A percentile compares a stretch with the other conserved stretches of the same genome.
Conservation (phyloP, 176 grass and related monocot species). For the Avena eriantha region DNA sequence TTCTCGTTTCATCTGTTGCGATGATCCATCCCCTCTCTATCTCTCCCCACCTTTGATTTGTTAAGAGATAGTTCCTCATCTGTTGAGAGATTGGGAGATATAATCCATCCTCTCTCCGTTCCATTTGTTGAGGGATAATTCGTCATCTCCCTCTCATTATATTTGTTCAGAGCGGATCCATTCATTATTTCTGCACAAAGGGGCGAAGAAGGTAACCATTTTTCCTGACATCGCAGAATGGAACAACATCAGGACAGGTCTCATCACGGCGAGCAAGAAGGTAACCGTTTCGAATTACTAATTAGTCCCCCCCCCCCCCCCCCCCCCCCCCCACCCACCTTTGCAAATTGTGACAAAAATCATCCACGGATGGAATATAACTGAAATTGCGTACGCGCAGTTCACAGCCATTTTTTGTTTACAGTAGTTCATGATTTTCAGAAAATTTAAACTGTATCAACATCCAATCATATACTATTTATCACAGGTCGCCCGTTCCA, state of each 20-base stretch:
- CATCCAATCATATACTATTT: neutral
- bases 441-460: neutral
- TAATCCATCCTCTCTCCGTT: neutral
- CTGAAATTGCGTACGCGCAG: neutral
- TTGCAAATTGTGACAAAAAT: neutral
- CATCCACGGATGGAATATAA: neutral
- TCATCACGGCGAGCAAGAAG: neutral
- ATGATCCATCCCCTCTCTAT: neutral
- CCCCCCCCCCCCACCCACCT: too few species aligned
- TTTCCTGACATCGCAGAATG: neutral
- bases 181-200: neutral
- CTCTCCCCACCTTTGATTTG: neutral
- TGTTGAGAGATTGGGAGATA: neutral
- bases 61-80: neutral
- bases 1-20: neutral
- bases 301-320: neutral
- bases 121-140: neutral
- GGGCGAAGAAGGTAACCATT: neutral
- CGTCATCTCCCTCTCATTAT: neutral
- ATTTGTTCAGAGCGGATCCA: neutral
- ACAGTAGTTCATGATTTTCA: neutral
- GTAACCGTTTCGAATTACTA: neutral
- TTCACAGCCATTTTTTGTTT: neutral
- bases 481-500: neutral
- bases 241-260: slow-evolving; percentile 4